A percentile compares a stretch with the other conserved stretches of the same genome.
phyloP scores from a whole-genome alignment of 305 asterid species.

The Fraxinus sp. region DNA sequence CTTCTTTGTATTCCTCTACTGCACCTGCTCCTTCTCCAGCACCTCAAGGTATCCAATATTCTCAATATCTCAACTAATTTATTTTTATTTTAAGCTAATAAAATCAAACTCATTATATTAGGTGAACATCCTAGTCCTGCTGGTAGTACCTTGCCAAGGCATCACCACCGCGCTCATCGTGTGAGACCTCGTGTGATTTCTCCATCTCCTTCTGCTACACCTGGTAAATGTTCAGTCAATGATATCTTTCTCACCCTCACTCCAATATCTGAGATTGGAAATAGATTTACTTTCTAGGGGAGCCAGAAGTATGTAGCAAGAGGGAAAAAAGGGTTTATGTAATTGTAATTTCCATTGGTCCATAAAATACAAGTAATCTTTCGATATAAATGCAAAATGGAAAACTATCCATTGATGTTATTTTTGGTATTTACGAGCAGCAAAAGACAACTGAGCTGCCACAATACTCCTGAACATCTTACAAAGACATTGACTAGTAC shows the following conservation, averaged over 20 bases:
- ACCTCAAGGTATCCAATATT: slow-evolving; percentile 52
- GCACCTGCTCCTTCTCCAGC: slow-evolving; percentile 63
- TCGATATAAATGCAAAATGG: not conserved
- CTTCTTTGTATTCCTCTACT: slow-evolving; percentile 29
- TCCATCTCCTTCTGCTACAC: slow-evolving; percentile 69
- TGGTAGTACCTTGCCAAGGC: slow-evolving; percentile 42
- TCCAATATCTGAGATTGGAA: not conserved
- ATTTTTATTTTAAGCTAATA: slow-evolving; percentile 21
- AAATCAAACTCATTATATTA: slow-evolving; percentile 26
- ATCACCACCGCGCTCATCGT: slow-evolving; percentile 45
- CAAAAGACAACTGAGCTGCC: not conserved
- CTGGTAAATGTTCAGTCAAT: slow-evolving; percentile 48
- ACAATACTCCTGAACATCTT: not conserved
- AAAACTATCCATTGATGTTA: not conserved
- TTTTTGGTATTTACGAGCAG: not conserved
- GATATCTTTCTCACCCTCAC: slow-evolving; percentile 10
- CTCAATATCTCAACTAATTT: slow-evolving; percentile 10
- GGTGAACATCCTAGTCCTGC: slow-evolving; percentile 54
- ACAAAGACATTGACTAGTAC: not conserved
- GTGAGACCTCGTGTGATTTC: slow-evolving; percentile 48
- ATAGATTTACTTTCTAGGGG: not conserved
- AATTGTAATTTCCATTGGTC: not conserved
- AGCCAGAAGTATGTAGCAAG: not conserved
- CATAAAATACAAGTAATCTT: not conserved
- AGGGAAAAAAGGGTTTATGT: not conserved